Base-by-base conservation (phyloP, 2,329 filamentous ascomycete genomes). In the Botrytis aclada region DNA sequence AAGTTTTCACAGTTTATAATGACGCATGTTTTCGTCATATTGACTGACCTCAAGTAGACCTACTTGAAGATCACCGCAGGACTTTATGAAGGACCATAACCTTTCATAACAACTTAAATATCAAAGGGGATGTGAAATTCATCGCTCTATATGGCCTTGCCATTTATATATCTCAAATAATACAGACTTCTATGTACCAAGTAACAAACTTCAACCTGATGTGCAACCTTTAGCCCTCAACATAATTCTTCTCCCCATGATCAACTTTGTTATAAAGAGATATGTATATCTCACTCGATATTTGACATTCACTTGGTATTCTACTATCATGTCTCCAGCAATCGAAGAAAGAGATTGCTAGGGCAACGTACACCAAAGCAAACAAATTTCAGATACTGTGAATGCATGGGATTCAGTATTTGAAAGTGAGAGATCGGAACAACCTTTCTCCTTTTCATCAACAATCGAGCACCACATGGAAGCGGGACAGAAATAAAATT, bases 191-290 rank as follows among this genome's bases (percentile, higher is more conserved):
- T 18, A 8, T 29, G 5, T 54, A 54, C 2, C 3, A 18, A 8
- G 14, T 54, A 29, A 29, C 6, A 29, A 18, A 18, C n/a, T 54
- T n/a, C n/a, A n/a, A n/a, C n/a, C n/a, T n/a, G n/a, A n/a, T n/a
- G n/a, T n/a, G 29, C 51, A 18, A 29, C 6, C 12, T 54, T 18
- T 3, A 16, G 0, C 8, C 3, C 6, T 54, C 4, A 12, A 54
- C 1, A 8, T 6, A 51, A 6, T 3, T 29, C 0, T 18, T 7
- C 12, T 4, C 3, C 8, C 16, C n/a, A 18, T 54, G 4, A 16
- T 1, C 14, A 54, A 16, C 3, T 18, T 4, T 18, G 6, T 29
- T 9, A 2, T n/a, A 8, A 3, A 29, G 18, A n/a, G 6, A 54
- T 4, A 29, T n/a, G 4, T n/a, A 12, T n/a, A n/a, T n/a, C 12